phyloP scores from a whole-genome alignment of 176 grass and related monocot species.

The Cenchrus fungigraminus region DNA sequence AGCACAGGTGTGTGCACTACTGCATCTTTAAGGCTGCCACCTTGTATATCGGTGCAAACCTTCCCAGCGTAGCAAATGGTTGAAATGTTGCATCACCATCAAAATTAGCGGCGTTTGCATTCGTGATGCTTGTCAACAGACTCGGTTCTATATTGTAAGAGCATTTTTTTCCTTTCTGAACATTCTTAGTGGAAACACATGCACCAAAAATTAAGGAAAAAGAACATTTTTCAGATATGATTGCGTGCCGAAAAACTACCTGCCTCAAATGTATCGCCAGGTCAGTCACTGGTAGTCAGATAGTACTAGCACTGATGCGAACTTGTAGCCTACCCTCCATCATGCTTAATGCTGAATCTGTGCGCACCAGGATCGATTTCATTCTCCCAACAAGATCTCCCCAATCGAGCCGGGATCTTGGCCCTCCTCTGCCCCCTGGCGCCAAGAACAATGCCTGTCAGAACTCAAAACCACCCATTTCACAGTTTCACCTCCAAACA shows the following conservation, averaged over 20 bases:
- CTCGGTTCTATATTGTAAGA: not conserved
- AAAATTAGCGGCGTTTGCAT: not conserved
- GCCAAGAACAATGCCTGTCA: slow-evolving; percentile 35
- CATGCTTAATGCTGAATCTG: not conserved
- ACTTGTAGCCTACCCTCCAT: not conserved
- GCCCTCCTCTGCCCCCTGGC: slow-evolving; percentile 20
- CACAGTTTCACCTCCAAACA: not conserved
- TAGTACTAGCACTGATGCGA: not conserved
- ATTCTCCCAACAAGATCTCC: not conserved
- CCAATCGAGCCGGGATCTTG: slow-evolving; percentile 51
- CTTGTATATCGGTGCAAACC: not conserved
- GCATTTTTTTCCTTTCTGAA: not conserved
- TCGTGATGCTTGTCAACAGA: not conserved
- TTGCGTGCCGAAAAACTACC: no score
- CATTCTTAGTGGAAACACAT: not conserved
- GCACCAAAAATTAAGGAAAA: no score
- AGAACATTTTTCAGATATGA: no score
- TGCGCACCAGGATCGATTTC: not conserved
- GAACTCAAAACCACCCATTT: slow-evolving; percentile 25
- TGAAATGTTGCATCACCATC: slow-evolving; percentile 14
- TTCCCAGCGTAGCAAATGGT: not conserved
- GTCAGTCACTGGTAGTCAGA: not conserved
- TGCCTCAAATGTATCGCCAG: not conserved
- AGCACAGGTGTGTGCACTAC: slow-evolving; percentile 12
- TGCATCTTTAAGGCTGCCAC: slow-evolving; percentile 6